Base-by-base conservation (phyloP, 2,329 filamentous ascomycete species). In the Xylaria sp. region DNA sequence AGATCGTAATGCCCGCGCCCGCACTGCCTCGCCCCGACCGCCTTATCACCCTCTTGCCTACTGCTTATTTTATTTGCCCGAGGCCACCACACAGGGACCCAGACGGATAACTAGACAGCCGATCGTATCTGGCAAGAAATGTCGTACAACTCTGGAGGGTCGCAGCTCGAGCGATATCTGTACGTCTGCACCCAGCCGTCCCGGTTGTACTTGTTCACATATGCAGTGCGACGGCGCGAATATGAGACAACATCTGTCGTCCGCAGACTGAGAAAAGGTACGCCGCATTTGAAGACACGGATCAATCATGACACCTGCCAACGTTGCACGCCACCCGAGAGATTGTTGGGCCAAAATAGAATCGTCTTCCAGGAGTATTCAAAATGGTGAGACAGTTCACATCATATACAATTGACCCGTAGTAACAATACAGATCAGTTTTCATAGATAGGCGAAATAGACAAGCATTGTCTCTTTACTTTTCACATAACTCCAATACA, bases 171-270 rank as follows among this genome's bases (percentile, higher is more conserved):
- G 74, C 69, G 72, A 71, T 71, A 74, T 72, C 66, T 72, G 73
- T 74, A 71, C 69, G 69, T 68, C 72, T 76, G 73, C 74, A 65
- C 65, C 64, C 72, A 76, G 73, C 76, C 76, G 75, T 76, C 75
- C 76, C 73, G 74, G 75, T 74, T 75, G 72, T 74, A 74, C 73
- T 62, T 58, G 44, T 71, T 62, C 55, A 60, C 68, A 70, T 70
- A 75, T 75, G 75, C 70, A 20, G 76, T 77, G 73, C 63, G 67
- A 76, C 72, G 65, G 68, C 65, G 65, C 65, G 66, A 50, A 72
- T 73, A 67, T 69, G 59, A 73, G 73, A 76, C 74, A 73, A 66
- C 66, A 72, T 73, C 66, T 69, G 75, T 73, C 62, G 50, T n/a
- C 54, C 25, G 31, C 55, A 28, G 41, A 55, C 37, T 55, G 25